phyloP scores from a whole-genome alignment of 306 rosid genomes.

The Inga oerstediana region DNA sequence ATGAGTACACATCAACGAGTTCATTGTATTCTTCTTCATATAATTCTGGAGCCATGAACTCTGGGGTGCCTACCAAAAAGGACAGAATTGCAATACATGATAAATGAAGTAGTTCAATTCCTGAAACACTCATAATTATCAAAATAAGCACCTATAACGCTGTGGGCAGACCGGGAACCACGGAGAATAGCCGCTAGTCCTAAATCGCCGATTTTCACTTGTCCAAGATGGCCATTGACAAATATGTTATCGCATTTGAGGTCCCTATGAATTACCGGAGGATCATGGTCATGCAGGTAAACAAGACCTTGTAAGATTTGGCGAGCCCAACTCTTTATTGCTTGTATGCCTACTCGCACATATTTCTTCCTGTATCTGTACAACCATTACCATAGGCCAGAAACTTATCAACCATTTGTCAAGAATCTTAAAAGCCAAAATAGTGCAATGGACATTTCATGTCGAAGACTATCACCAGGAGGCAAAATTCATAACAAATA shows the following conservation, averaged over 20 bases:
- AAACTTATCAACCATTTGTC: constrained; percentile 4
- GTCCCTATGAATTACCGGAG: constrained; percentile 90
- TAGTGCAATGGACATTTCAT: neutral
- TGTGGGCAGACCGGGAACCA: constrained; percentile 75
- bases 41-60: constrained; percentile 95
- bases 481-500: constrained; percentile 1
- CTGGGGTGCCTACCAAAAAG: constrained; percentile 71
- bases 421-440: constrained; percentile 11
- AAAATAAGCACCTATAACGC: constrained; percentile 72
- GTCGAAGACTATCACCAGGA: neutral
- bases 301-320: constrained; percentile 81
- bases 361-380: constrained; percentile 79
- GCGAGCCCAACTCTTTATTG: constrained; percentile 81
- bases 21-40: constrained; percentile 90
- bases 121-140: constrained; percentile 12
- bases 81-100: neutral
- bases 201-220: constrained; percentile 88
- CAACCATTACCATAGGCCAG: constrained; percentile 26
- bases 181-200: constrained; percentile 84
- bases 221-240: constrained; percentile 95
- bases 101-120: constrained; percentile 8
- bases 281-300: constrained; percentile 76
- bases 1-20: constrained; percentile 92
- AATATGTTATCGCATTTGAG: constrained; percentile 89
- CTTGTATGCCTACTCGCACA: constrained; percentile 53